phyloP scores from a whole-genome alignment of 495 filamentous ascomycete genomes.

The Talaromyces adpressus region DNA sequence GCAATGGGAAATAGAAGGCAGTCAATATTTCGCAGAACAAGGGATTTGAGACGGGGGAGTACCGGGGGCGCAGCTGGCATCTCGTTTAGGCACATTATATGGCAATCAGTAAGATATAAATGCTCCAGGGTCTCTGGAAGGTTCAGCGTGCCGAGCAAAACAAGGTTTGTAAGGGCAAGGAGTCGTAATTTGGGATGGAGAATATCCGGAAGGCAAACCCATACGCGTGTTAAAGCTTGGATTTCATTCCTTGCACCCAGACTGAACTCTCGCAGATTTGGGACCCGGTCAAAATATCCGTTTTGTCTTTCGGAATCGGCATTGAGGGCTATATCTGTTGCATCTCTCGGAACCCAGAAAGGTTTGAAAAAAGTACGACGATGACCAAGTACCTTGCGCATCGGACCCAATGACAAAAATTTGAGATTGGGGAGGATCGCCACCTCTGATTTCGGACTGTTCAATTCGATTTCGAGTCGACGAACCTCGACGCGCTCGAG shows the following conservation, averaged over 20 bases:
- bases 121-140: slow-evolving; percentile 26
- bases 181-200: slow-evolving; percentile 20
- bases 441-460: slow-evolving; percentile 19
- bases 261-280: slow-evolving; percentile 32
- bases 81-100: slow-evolving; percentile 10
- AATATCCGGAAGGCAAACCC: slow-evolving; percentile 12
- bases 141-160: slow-evolving; percentile 11
- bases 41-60: slow-evolving; percentile 25
- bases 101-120: slow-evolving; percentile 18
- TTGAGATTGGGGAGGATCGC: slow-evolving; percentile 27
- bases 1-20: slow-evolving; percentile 16
- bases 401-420: slow-evolving; percentile 22
- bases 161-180: slow-evolving; percentile 25
- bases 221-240: slow-evolving; percentile 15
- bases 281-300: slow-evolving; percentile 14
- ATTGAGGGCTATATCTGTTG: neutral
- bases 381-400: neutral
- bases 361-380: neutral
- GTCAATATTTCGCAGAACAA: slow-evolving; percentile 23
- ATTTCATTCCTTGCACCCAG: slow-evolving; percentile 7
- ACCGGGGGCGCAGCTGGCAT: neutral
- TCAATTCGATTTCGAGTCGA: slow-evolving; percentile 15
- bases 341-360: neutral
- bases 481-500: slow-evolving; percentile 37
- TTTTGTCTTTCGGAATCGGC: neutral